Percentiles rank a stretch among this genome's conserved stretches.
Evolutionary conservation across 2,329 filamentous ascomycete genomes (phyloP).

Genomic region (Thelonectria blattea): DNA sequence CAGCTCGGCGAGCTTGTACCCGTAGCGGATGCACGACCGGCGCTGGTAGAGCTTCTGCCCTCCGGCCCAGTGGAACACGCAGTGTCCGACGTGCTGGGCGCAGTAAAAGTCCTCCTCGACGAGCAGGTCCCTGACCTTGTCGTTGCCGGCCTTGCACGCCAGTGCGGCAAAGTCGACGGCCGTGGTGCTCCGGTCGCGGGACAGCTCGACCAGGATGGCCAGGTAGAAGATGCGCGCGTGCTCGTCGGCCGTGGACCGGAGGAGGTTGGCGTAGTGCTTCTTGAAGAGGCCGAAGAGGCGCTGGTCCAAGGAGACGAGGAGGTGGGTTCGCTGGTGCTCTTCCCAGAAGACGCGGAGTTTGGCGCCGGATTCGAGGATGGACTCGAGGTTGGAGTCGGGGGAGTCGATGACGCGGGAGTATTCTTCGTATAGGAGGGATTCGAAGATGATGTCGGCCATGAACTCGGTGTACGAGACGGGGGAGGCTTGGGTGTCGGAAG

Average conservation of each 20-base stretch:
- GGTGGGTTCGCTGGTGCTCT: conserved; percentile 39
- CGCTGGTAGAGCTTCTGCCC: conserved; percentile 50
- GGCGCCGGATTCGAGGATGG: conserved; percentile 33
- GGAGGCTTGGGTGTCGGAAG: too few relatives aligned
- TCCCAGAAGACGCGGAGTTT: conserved; percentile 36
- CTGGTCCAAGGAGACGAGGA: conserved; percentile 45
- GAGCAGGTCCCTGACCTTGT: conserved; percentile 45
- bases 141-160: conserved; percentile 42
- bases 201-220: conserved; percentile 48
- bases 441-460: conserved; percentile 37
- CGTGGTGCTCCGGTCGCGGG: conserved; percentile 39
- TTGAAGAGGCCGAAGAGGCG: conserved; percentile 49
- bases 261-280: conserved; percentile 38
- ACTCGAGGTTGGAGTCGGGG: conserved; percentile 26
- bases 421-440: conserved; percentile 34
- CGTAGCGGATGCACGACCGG: conserved; percentile 47
- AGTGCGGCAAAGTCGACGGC: conserved; percentile 47
- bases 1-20: conserved; percentile 53
- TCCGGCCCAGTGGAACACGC: conserved; percentile 50
- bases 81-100: conserved; percentile 51
- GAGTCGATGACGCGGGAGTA: conserved; percentile 32
- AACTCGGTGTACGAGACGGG: conserved; percentile 51
- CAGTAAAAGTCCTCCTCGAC: conserved; percentile 46
- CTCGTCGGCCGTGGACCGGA: conserved; percentile 38
- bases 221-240: conserved; percentile 48